phyloP scores from a whole-genome alignment of 192 early-diverging fungal genomes.

The Gryganskiella cystojenkinii region DNA sequence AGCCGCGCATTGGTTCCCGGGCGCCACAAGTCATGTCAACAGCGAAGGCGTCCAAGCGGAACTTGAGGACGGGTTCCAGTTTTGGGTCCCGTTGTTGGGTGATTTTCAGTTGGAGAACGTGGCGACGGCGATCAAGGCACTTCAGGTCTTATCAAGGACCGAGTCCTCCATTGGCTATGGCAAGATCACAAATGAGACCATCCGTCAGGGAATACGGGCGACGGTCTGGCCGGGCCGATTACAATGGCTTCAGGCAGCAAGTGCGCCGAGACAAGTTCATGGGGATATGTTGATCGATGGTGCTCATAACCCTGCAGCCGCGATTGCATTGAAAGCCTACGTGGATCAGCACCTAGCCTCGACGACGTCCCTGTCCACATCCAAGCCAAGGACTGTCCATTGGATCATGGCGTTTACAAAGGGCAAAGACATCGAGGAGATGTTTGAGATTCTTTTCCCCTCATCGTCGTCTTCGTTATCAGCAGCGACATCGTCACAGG shows the following conservation, averaged over 20 bases:
- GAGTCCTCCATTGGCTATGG: not conserved
- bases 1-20: slow-evolving; percentile 31
- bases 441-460: slow-evolving; percentile 68
- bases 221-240: slow-evolving; percentile 89
- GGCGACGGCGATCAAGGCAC: slow-evolving; percentile 73
- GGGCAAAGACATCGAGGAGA: slow-evolving; percentile 72
- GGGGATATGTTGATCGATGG: slow-evolving; percentile 84
- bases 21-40: not conserved
- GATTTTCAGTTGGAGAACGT: slow-evolving; percentile 86
- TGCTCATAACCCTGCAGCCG: slow-evolving; percentile 88
- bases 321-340: slow-evolving; percentile 71
- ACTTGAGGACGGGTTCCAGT: slow-evolving; percentile 30
- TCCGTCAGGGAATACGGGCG: slow-evolving; percentile 71
- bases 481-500: not conserved
- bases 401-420: slow-evolving; percentile 85
- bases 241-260: slow-evolving; percentile 65
- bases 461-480: not conserved
- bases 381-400: slow-evolving; percentile 50
- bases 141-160: slow-evolving; percentile 58
- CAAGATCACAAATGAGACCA: slow-evolving; percentile 58
- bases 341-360: slow-evolving; percentile 57
- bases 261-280: slow-evolving; percentile 26
- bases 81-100: slow-evolving; percentile 74
- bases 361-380: not conserved
- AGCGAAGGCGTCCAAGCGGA: slow-evolving; percentile 4